A percentile compares a stretch with the other conserved stretches of the same genome.
Conservation (phyloP, 805 yeast species). For the Myxozyma monticola region DNA sequence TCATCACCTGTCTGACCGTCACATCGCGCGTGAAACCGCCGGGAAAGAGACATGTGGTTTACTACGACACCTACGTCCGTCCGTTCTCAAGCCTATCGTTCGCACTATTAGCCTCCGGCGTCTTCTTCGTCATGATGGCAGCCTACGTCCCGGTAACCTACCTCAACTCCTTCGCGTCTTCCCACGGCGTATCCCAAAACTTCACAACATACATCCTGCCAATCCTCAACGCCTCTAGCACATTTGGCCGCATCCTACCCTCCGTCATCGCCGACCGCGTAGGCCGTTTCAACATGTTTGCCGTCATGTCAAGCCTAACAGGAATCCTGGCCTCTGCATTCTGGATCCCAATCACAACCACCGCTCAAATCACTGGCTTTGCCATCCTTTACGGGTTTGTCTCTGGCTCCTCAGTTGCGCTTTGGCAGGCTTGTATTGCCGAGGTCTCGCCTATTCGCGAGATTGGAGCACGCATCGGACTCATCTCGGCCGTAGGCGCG, state of each 20-base stretch:
- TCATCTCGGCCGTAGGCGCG: slow-evolving; percentile 57
- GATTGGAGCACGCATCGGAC: slow-evolving; percentile 53
- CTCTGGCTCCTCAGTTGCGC: slow-evolving; percentile 38
- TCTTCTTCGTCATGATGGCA: slow-evolving; percentile 35
- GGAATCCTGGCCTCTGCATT: slow-evolving; percentile 51
- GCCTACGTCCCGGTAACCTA: slow-evolving; percentile 39
- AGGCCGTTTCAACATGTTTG: slow-evolving; percentile 57
- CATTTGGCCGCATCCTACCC: slow-evolving; percentile 48
- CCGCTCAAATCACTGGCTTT: slow-evolving; percentile 36
- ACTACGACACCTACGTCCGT: slow-evolving; percentile 9
- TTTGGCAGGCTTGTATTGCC: slow-evolving; percentile 39
- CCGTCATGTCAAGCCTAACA: slow-evolving; percentile 41
- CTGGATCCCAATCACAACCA: slow-evolving; percentile 60
- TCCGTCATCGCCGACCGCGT: slow-evolving; percentile 48
- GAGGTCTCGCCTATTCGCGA: slow-evolving; percentile 31
- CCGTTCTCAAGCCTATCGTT: slow-evolving; percentile 35
- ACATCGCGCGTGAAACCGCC: slow-evolving; percentile 32
- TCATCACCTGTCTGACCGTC: slow-evolving; percentile 31
- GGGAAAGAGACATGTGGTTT: neutral
- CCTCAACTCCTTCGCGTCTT: slow-evolving; percentile 35
- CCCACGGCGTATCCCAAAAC: slow-evolving; percentile 25
- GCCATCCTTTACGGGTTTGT: slow-evolving; percentile 38
- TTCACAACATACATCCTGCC: slow-evolving; percentile 36
- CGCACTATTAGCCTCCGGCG: slow-evolving; percentile 32
- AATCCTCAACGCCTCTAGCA: slow-evolving; percentile 24